These are phyloP conservation scores for Schizochytrium sp. DNA, from an alignment of 108 stramenopile genomes.

Conservation along the genomic window DNA sequence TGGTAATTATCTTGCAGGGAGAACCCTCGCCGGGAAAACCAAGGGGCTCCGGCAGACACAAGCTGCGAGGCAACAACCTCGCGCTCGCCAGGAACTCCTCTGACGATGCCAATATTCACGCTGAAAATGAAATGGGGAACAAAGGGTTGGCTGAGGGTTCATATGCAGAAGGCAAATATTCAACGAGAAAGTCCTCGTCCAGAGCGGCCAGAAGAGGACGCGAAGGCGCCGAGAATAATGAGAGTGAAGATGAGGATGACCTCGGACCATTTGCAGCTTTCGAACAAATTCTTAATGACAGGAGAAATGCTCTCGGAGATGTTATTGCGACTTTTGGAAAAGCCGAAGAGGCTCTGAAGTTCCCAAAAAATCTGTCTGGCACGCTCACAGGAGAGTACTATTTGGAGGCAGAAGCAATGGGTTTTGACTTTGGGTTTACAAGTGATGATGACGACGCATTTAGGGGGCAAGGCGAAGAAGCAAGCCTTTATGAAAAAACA, in stretches of 20 bases:
- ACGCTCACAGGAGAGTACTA: neutral
- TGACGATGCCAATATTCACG: no score
- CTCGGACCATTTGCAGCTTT: neutral
- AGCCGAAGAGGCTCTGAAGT: neutral
- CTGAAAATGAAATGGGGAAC: no score
- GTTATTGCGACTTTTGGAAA: neutral
- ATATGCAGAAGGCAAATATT: no score
- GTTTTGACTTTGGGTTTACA: neutral
- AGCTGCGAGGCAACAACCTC: neutral
- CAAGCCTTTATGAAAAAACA: no score
- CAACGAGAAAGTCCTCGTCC: neutral
- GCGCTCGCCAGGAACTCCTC: neutral
- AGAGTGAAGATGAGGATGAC: neutral
- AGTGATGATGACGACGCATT: neutral
- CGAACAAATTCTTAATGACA: neutral
- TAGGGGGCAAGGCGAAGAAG: no score
- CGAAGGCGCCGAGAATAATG: neutral
- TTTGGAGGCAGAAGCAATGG: neutral
- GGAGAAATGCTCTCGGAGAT: neutral
- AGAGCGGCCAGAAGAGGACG: neutral
- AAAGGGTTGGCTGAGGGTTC: no score
- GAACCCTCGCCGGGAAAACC: neutral
- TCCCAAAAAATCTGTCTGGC: slow-evolving; percentile 28
- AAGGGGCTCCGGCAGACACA: neutral
- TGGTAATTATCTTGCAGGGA: neutral